A percentile compares a stretch with the other conserved stretches of the same genome.
Conservation (phyloP, 2,329 filamentous ascomycete species). For the Alternaria sp. region DNA sequence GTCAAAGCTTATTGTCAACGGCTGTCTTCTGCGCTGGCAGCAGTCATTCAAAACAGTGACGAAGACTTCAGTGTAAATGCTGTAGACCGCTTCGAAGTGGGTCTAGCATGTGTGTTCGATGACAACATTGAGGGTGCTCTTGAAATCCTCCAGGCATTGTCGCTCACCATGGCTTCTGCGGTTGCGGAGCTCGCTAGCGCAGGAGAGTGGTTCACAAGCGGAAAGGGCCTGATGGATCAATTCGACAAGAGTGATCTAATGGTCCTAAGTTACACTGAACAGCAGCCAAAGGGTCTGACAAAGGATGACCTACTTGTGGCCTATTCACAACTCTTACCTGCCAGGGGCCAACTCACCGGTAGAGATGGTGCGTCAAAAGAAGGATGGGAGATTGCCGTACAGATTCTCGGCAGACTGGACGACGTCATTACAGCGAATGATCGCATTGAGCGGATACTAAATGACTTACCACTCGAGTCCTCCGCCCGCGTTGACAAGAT, state of each 20-base stretch:
- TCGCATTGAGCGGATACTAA: slow-evolving; percentile 76
- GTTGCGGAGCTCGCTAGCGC: slow-evolving; percentile 85
- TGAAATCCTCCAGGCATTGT: slow-evolving; percentile 79
- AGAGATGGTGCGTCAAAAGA: slow-evolving; percentile 56
- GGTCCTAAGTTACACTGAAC: slow-evolving; percentile 70
- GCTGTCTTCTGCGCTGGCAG: slow-evolving; percentile 73
- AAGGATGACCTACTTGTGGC: slow-evolving; percentile 81
- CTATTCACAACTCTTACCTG: slow-evolving; percentile 73
- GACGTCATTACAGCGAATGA: slow-evolving; percentile 74
- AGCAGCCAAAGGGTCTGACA: slow-evolving; percentile 58
- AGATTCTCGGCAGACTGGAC: slow-evolving; percentile 82
- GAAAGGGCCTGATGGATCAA: slow-evolving; percentile 65
- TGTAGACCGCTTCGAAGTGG: slow-evolving; percentile 78
- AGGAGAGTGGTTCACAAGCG: slow-evolving; percentile 77
- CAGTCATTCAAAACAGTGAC: slow-evolving; percentile 71
- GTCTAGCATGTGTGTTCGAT: slow-evolving; percentile 81
- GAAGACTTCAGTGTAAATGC: slow-evolving; percentile 76
- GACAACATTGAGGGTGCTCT: slow-evolving; percentile 80
- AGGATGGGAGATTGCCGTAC: slow-evolving; percentile 90
- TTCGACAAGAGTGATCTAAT: slow-evolving; percentile 86
- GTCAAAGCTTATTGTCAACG: slow-evolving; percentile 76
- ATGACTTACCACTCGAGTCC: slow-evolving; percentile 75
- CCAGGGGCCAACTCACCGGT: slow-evolving; percentile 55
- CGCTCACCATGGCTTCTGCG: slow-evolving; percentile 77
- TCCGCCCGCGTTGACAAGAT: slow-evolving; percentile 80